Base-by-base conservation (phyloP, 2,329 filamentous ascomycete species). In the Talaromyces sp. region DNA sequence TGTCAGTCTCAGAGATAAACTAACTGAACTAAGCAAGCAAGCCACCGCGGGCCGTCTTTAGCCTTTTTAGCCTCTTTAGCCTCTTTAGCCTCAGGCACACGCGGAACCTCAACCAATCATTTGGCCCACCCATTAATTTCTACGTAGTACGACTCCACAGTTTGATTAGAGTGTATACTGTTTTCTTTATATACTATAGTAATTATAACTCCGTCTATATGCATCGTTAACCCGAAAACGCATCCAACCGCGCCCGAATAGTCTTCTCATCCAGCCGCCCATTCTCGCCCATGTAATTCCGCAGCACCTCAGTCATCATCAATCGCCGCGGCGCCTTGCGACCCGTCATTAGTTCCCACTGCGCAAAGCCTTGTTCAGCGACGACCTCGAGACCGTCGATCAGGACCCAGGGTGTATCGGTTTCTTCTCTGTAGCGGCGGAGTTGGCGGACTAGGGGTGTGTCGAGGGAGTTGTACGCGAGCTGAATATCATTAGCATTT, bases 291-390 rank as follows among this genome's bases (percentile, higher is more conserved):
- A 71, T 72, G 59, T 77, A 78, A 63, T 77, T 76, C 19, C 70
- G 72, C 37, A 78, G 70, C 13, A 90, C 87, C 70, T 88, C 87
- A 48, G 85, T 81, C 67, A 89, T 84, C 90, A 94, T 93, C 43
- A 90, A 75, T 52, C 86, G 80, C 31, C 90, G 84, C 1, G 90
- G 90, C 16, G 90, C 89, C 74, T 88, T 85, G 56, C 89, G 82
- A 0, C 90, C 90, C 0, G 90, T 93, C 73, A 93, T 92, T 2
- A 93, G 77, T 76, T 94, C 91, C 72, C 93, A 94, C 71, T 93
- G 90, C 1, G 90, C 90, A 76, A 91, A 91, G 0, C 89, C 91
- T 73, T 93, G 90, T 73, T 93, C 91, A 0, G 89, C 89, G 14
- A 94, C 76, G 56, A 93, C 82, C 70, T 93, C 90, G 13, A 93